Conservation (phyloP, 805 yeast genomes). For the Candida yuanshanica region DNA sequence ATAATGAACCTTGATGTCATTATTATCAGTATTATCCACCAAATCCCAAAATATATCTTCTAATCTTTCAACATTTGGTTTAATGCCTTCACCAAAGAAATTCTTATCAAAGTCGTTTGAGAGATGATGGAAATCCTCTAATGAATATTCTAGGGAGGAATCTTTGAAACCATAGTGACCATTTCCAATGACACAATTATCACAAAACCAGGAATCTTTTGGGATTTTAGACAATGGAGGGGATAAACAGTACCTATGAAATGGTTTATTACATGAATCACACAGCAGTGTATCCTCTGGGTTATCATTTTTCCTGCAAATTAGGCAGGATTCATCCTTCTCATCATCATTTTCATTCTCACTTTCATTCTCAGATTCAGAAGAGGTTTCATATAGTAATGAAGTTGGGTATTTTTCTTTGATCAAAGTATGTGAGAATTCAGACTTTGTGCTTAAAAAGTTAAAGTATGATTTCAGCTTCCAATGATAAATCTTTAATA, state of each 20-base stretch:
- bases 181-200: conserved; percentile 76
- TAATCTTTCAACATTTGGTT: conserved; percentile 36
- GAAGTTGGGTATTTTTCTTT: conserved; percentile 29
- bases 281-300: conserved; percentile 53
- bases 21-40: conserved; percentile 32
- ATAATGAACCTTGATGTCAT: conserved; percentile 60
- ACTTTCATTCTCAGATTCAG: conserved; percentile 17
- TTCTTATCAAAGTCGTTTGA: conserved; percentile 44
- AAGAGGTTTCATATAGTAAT: conserved; percentile 17
- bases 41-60: conserved; percentile 69
- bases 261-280: conserved; percentile 67
- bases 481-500: conserved; percentile 18
- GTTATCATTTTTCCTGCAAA: conserved; percentile 42
- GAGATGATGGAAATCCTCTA: conserved; percentile 53
- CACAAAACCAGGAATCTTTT: conserved; percentile 70
- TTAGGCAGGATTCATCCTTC: conserved; percentile 35
- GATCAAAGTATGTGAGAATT: conserved; percentile 18
- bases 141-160: conserved; percentile 44
- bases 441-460: conserved; percentile 24
- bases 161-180: conserved; percentile 89
- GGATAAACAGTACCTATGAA: conserved; percentile 61
- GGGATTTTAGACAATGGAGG: conserved; percentile 53
- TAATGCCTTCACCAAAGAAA: conserved; percentile 31
- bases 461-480: conserved; percentile 29
- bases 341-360: conserved; percentile 20